Evolutionary conservation across 768 basidiomycete species (phyloP), one percentile per base, ranked within the genome.

Genomic region (Lactifluus hygrophoroides): DNA sequence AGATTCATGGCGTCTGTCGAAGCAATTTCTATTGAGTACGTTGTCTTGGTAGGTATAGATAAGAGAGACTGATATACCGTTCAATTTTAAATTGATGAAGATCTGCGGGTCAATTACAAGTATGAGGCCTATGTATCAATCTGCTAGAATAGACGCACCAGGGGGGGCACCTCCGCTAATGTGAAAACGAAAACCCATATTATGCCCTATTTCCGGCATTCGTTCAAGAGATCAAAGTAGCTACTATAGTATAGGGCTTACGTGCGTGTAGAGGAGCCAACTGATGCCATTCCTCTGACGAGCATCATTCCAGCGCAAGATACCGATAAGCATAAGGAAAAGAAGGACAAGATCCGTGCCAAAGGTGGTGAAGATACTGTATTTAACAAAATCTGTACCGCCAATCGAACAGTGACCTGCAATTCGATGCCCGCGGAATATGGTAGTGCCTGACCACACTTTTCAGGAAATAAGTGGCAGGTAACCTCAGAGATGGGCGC

Each of bases 211-310:
- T 23, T 10, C 14, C 17, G 8, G 10, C 21, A 8, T 43, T 23
- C 19, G 5, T 34, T 2, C 17, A 40, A 40, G 10, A 44, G 9
- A 23, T 46, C n/a, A 37, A 46, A 13, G 23, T 35, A 25, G 27
- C 44, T 1, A 1, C 6, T 9, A 17, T 4, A 10, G 27, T 32
- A 28, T n/a, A 21, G 40, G 8, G 19, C n/a, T 27, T 37, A 51
- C 50, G 14, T 57, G 50, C 2, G 34, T 40, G 28, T 48, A 58
- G 37, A 58, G 45, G n/a, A 58, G 19, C 45, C 17, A 6, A 51
- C 45, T 53, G 28, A 47, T 17, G 10, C 51, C 45, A 5, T 28
- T 28, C 19, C 5, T 13, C 45, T 10, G 14, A 34, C 16, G 51
- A 3, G 10, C 1, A 35, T 27, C 23, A 25, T 42, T 38, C 57